Percentiles rank a stretch among this genome's conserved stretches.
Evolutionary conservation across 805 yeast genomes (phyloP).

Genomic region (Yarrowia sp.): DNA sequence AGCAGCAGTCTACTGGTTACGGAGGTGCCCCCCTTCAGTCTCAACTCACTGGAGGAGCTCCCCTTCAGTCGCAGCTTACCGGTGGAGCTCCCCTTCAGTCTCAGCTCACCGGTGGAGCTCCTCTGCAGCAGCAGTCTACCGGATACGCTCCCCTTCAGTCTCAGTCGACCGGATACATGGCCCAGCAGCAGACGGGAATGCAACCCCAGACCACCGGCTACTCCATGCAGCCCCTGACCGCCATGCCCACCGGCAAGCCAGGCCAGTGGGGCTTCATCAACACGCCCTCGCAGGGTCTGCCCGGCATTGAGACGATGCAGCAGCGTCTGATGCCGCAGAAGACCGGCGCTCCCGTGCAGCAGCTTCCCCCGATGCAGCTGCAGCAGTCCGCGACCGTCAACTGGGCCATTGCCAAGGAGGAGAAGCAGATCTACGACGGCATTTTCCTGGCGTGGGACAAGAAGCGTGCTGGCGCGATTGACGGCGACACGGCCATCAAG

Average conservation of each 20-base stretch:
- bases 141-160: slow-evolving; percentile 45
- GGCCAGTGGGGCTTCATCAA: slow-evolving; percentile 80
- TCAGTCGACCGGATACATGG: slow-evolving; percentile 36
- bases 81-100: slow-evolving; percentile 44
- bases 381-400: slow-evolving; percentile 55
- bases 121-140: slow-evolving; percentile 43
- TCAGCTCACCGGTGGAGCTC: slow-evolving; percentile 35
- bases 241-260: slow-evolving; percentile 59
- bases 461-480: slow-evolving; percentile 61
- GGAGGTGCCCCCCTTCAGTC: slow-evolving; percentile 38
- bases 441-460: slow-evolving; percentile 88
- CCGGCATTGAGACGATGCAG: slow-evolving; percentile 65
- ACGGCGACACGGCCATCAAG: slow-evolving; percentile 77
- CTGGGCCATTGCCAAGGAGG: slow-evolving; percentile 84
- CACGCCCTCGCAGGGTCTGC: slow-evolving; percentile 66
- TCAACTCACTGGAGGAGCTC: slow-evolving; percentile 50
- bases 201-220: slow-evolving; percentile 49
- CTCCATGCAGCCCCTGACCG: slow-evolving; percentile 38
- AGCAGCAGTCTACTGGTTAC: slow-evolving; percentile 43
- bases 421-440: slow-evolving; percentile 79
- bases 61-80: slow-evolving; percentile 43
- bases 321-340: slow-evolving; percentile 61
- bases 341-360: slow-evolving; percentile 36
- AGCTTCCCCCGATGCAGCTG: slow-evolving; percentile 38
- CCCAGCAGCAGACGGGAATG: slow-evolving; percentile 14